Base-by-base conservation (phyloP, 2,329 filamentous ascomycete genomes). In the Ascochyta rabiei region DNA sequence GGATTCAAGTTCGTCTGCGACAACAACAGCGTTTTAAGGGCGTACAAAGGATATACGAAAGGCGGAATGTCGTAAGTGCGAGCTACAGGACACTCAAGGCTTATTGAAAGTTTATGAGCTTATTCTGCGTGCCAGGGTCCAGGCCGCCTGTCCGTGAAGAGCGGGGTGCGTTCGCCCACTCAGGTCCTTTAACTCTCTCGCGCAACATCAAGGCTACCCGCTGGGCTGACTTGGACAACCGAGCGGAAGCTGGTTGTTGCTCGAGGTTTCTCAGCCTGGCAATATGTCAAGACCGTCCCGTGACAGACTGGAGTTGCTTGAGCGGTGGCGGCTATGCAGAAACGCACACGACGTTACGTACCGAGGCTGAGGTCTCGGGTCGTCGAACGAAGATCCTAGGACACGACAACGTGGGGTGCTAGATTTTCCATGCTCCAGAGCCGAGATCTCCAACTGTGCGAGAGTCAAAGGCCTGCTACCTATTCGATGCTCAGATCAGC, bases 401-500 rank as follows among this genome's bases (percentile, higher is more conserved):
- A n/a, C 15, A 26, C 18, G 23, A 35, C 16, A 41, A 16, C 41
- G 44, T 40, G 46, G 34, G 24, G 45, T 41, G 46, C 15, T 41
- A 16, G 24, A 37, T 31, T 26, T 19, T 33, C 9, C 40, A 37
- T 21, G 35, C 41, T 37, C 35, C n/a, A 48, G 30, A 50, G 35
- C 41, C 46, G 35, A 28, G 21, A 38, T 21, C 18, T 24, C 8
- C 19, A 41, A 24, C 28, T 38, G 21, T 28, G 30, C 24, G 46
- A 24, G 30, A 39, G 37, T 31, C 42, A 42, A 31, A 21, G n/a
- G 24, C 35, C n/a, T 21, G 40, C 52, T 47, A 41, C 53, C 52
- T 47, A 41, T 55, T 48, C 58, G 51, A 56, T 24, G 57, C 56
- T 42, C 40, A 68, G 56, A 68, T 63, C 71, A 70, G 66, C 63